Evolutionary conservation across 345 rosid genomes (phyloP).

Genomic region (Cochlearia excelsa): DNA sequence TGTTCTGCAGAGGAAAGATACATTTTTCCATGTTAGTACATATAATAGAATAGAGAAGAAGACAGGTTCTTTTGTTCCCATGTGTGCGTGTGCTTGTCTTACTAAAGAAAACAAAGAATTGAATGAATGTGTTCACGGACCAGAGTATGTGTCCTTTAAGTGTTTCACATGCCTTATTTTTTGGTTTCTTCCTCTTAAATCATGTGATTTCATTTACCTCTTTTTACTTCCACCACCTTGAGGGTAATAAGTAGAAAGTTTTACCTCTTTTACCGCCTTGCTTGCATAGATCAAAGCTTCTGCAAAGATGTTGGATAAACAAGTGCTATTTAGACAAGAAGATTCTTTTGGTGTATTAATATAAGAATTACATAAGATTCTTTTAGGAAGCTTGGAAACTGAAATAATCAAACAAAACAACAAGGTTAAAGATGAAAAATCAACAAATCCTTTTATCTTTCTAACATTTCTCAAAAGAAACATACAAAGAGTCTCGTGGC

Average conservation of each 20-base stretch:
- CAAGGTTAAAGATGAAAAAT: neutral
- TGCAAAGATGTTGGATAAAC: neutral
- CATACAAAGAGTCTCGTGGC: slow-evolving; percentile 22
- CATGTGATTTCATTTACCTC: slow-evolving; percentile 38
- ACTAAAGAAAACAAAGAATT: slow-evolving; percentile 31
- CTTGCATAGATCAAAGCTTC: neutral
- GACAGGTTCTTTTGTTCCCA: slow-evolving; percentile 26
- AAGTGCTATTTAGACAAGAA: neutral
- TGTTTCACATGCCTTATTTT: slow-evolving; percentile 31
- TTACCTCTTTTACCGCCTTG: neutral
- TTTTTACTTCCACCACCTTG: slow-evolving; percentile 24
- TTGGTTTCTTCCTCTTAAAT: slow-evolving; percentile 26
- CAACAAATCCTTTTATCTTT: slow-evolving; percentile 12
- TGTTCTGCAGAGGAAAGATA: slow-evolving; percentile 32
- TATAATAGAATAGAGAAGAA: slow-evolving; percentile 34
- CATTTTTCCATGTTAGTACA: slow-evolving; percentile 18
- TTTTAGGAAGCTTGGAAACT: slow-evolving; percentile 14
- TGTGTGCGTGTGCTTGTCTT: slow-evolving; percentile 35
- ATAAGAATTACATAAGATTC: slow-evolving; percentile 27
- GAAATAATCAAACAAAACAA: slow-evolving; percentile 25
- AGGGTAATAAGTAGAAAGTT: slow-evolving; percentile 1
- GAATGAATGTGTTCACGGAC: slow-evolving; percentile 39
- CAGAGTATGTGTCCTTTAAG: slow-evolving; percentile 26
- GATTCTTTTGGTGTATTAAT: neutral
- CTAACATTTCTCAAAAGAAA: slow-evolving; percentile 3